Evolutionary conservation across 2,329 filamentous ascomycete species (phyloP), one percentile per base, ranked within the genome.

Genomic region (Tolypocladium album): DNA sequence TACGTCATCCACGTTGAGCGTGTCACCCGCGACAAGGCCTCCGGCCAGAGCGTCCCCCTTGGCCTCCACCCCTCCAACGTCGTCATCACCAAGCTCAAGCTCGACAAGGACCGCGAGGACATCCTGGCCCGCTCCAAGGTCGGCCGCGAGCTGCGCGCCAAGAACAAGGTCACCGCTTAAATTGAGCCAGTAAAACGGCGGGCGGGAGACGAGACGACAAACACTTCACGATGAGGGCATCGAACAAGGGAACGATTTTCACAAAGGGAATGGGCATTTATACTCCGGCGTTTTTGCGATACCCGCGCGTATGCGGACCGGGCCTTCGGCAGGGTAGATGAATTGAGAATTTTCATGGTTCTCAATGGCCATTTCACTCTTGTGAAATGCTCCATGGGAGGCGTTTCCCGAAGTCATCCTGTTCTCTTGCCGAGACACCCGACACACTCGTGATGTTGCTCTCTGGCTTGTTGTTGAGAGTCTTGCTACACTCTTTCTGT

Each of bases 71-170:
- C 94, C 74, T 95, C 89, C 81, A 97, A 97, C 81, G 91, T 96
- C 70, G 88, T 96, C 82, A 89, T 99, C 84, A 96, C 88, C 82
- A 97, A 97, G 87, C 86, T 97, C 79, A 96, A 97, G 89, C 85
- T 97, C 74, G 90, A 94, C 85, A 93, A 94, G 88, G 90, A 95
- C 81, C 88, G 90, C 70, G 90, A 94, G 85, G 82, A 81, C 77
- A 94, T 94, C 75, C 83, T 95, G 71, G 89, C 90, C 81, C 87
- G 90, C 80, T 91, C 89, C 82, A 87, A 88, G 80, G 78, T 81
- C 69, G 90, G 90, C 74, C 88, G 89, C 67, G 90, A 93, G 81
- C 82, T 86, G 75, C 81, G 81, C 76, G 80, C 80, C 77, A 92
- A 92, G 82, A 79, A 78, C 81, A 88, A 88, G 80, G 79, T 81